These are phyloP conservation scores for Zygosaccharomyces siamensis DNA, from an alignment of 805 yeast species.

Conservation along the genomic window DNA sequence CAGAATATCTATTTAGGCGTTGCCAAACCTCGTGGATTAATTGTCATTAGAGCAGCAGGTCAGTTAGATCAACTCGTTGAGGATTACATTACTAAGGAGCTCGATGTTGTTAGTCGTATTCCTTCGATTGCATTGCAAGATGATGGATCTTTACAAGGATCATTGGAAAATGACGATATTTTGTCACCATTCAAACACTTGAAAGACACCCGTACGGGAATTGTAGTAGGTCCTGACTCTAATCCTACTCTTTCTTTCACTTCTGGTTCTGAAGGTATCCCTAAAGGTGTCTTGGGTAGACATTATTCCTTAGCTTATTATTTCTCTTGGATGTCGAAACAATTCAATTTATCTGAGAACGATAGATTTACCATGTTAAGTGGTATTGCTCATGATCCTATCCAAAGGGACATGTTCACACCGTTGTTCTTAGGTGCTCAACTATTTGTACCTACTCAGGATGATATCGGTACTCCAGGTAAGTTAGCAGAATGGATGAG, in stretches of 20 bases:
- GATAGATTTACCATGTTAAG: constrained; percentile 96
- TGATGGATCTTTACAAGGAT: constrained; percentile 69
- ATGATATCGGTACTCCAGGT: constrained; percentile 98
- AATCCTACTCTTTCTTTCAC: constrained; percentile 96
- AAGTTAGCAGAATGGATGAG: constrained; percentile 97
- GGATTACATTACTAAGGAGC: constrained; percentile 67
- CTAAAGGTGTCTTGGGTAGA: constrained; percentile 98
- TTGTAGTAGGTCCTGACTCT: constrained; percentile 93
- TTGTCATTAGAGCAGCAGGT: constrained; percentile 90
- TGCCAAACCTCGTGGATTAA: constrained; percentile 87
- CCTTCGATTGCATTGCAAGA: constrained; percentile 74
- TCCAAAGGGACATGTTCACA: constrained; percentile 98
- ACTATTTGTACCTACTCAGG: constrained; percentile 87
- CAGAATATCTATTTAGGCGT: constrained; percentile 90
- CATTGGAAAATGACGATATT: constrained; percentile 40
- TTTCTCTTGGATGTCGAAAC: constrained; percentile 97
- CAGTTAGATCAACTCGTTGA: constrained; percentile 68
- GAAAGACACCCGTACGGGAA: constrained; percentile 68
- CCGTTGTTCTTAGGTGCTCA: constrained; percentile 95
- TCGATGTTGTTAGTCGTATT: constrained; percentile 66
- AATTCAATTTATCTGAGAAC: constrained; percentile 66
- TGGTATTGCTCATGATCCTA: constrained; percentile 99
- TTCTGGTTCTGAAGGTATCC: constrained; percentile 96
- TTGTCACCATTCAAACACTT: constrained; percentile 44
- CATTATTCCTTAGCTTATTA: constrained; percentile 95